Base-by-base conservation (phyloP, 176 grass and related monocot species). In the Cenchrus purpureus region DNA sequence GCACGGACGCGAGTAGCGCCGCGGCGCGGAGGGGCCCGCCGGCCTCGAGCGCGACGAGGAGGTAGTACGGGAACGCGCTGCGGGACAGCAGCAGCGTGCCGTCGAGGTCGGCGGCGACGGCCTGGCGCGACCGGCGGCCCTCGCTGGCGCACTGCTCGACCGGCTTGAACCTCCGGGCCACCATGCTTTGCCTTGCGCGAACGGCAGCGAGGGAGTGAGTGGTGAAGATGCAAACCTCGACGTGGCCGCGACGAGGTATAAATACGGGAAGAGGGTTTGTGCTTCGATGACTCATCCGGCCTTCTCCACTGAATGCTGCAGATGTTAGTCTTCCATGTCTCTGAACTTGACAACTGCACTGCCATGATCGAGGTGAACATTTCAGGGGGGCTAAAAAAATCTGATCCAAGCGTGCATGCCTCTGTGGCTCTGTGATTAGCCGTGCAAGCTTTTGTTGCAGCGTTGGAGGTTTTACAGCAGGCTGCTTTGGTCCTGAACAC, bases 61-160 rank as follows among this genome's bases (percentile, higher is more conserved):
- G 78, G 84, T 92, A 97, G 86, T 97, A 97, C 0, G 95, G 95
- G 80, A 97, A 94, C 9, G 95, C 92, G 68, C 90, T 92, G 12
- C 90, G 86, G 44, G 92, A 97, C 45, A 91, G 77, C 65, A 97
- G 90, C 7, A 97, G 90, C 8, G 92, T 97, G 83, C 95, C 92
- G 72, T 97, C 92, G 57, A 97, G 90, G 84, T 97, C 95, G 17
- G 95, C 90, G 2, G 90, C 92, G 2, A 97, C 86, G 0, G 95
- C 68, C 73, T 97, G 95, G 4, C 45, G 17, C 13, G 84, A 94
- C 81, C 95, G 79, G 40, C 95, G 79, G 40, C 81, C 88, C 25
- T 87, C 85, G 14, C 88, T 44, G 73, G 84, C 72, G 73, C 95
- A 97, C 74, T 77, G 64, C 54, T 92, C 86, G 72, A 97, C 81